A percentile compares a stretch with the other conserved stretches of the same genome.
phyloP scores from a whole-genome alignment of 192 early-diverging fungal species.

The Coemansia erecta region DNA sequence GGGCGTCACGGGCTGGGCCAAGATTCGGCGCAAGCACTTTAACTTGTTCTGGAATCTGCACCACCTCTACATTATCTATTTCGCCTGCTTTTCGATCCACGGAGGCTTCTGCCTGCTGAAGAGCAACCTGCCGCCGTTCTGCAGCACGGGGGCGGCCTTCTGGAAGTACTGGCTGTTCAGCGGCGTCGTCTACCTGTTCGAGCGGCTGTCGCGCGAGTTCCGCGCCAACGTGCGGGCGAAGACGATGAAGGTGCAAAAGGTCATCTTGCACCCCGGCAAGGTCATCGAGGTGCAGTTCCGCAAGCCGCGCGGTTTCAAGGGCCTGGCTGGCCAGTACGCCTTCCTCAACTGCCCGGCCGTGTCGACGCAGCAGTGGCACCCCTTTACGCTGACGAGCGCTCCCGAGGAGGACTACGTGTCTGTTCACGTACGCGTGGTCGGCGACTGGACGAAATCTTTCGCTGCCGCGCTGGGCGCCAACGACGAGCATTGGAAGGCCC shows the following conservation, averaged over 20 bases:
- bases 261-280: conserved; percentile 79
- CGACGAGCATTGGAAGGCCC: conserved; percentile 59
- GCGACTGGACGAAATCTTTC: conserved; percentile 73
- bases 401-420: conserved; percentile 75
- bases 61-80: conserved; percentile 83
- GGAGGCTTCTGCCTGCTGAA: conserved; percentile 85
- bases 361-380: conserved; percentile 74
- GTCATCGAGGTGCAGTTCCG: conserved; percentile 79
- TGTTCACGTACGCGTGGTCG: conserved; percentile 73
- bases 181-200: conserved; percentile 65
- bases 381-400: conserved; percentile 80
- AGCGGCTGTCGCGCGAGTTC: conserved; percentile 71
- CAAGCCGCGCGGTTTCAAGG: conserved; percentile 58
- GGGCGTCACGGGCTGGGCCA: conserved; percentile 67
- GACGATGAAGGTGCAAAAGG: conserved; percentile 72
- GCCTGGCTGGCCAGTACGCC: conserved; percentile 77
- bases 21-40: conserved; percentile 50
- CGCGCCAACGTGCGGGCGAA: conserved; percentile 55
- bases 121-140: conserved; percentile 59
- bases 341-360: conserved; percentile 75
- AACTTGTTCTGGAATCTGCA: conserved; percentile 88
- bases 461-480: conserved; percentile 66
- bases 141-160: conserved; percentile 69
- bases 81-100: conserved; percentile 75
- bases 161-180: conserved; percentile 80